These are phyloP conservation scores for Colletotrichum sp. DNA, from an alignment of 2,329 filamentous ascomycete species.

Conservation along the genomic window DNA sequence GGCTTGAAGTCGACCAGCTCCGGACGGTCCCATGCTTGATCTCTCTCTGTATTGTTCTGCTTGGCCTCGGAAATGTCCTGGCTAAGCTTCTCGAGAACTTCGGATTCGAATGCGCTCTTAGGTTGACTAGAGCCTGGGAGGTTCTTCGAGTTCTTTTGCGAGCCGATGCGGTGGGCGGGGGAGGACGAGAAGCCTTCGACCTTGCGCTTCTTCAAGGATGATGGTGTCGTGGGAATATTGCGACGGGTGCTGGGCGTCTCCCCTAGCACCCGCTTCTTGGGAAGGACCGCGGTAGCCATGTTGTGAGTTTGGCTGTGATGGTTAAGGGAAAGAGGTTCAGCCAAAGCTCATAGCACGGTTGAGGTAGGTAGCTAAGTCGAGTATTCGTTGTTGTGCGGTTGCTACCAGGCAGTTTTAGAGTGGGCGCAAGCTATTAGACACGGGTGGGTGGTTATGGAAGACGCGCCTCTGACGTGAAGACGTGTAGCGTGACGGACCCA, in stretches of 20 bases:
- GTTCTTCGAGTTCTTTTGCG: conserved; percentile 65
- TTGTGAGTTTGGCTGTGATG: conserved; percentile 6
- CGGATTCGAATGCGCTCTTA: conserved; percentile 92
- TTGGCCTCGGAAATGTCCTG: conserved; percentile 90
- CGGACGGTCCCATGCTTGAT: conserved; percentile 85
- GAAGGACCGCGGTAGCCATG: conserved; percentile 59
- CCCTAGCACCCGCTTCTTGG: conserved; percentile 76
- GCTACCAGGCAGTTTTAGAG: conserved; percentile 7
- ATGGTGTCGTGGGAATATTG: conserved; percentile 63
- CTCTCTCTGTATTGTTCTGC: conserved; percentile 86
- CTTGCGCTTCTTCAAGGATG: conserved; percentile 80
- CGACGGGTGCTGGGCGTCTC: conserved; percentile 69
- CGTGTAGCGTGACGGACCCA: conserved; percentile 43
- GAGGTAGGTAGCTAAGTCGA: not conserved
- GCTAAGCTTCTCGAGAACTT: conserved; percentile 93
- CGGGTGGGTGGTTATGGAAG: not conserved
- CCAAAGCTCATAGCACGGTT: not conserved
- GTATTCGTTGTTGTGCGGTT: conserved; percentile 6
- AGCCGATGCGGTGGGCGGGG: conserved; percentile 63
- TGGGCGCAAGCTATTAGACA: conserved; percentile 5
- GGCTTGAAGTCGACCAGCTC: conserved; percentile 58
- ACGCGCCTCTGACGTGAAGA: conserved; percentile 40
- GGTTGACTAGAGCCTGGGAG: conserved; percentile 76
- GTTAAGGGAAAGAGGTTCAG: not conserved
- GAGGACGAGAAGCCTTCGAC: conserved; percentile 68